phyloP scores from a whole-genome alignment of 2,329 filamentous ascomycete genomes.

The Arachnopeziza araneosa region DNA sequence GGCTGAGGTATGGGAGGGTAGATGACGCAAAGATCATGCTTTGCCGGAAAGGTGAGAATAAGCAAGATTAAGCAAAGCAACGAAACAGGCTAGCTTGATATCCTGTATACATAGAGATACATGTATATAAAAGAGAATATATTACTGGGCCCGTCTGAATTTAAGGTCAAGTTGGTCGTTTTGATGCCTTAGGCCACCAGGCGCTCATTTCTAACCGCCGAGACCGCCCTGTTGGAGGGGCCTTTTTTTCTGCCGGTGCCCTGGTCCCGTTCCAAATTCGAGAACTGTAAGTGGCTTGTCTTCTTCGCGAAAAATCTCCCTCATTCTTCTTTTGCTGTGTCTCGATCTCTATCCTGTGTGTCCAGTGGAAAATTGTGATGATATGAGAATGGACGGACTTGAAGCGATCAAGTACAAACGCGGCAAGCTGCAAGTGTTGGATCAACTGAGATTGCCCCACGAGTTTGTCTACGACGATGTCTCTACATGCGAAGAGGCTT shows the following conservation, averaged over 20 bases:
- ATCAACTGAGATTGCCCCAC: constrained; percentile 78
- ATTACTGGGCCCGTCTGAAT: no score
- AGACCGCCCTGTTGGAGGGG: background rate
- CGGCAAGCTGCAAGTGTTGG: constrained; percentile 69
- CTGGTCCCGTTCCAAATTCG: background rate
- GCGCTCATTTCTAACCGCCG: no score
- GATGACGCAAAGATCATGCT: no score
- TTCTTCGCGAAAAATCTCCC: background rate
- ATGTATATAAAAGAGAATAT: no score
- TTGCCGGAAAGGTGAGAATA: no score
- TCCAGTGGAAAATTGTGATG: background rate
- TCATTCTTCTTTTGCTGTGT: background rate
- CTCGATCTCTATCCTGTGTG: background rate
- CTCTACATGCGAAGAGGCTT: constrained; percentile 66
- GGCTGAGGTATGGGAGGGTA: no score
- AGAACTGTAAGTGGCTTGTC: background rate
- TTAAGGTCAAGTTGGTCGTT: no score
- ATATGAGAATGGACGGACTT: constrained; percentile 38
- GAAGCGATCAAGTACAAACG: constrained; percentile 73
- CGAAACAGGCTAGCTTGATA: no score
- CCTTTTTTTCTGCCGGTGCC: background rate
- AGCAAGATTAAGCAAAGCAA: no score
- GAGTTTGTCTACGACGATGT: constrained; percentile 73
- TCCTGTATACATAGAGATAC: no score
- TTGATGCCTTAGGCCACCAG: no score